Evolutionary conservation across 2,329 filamentous ascomycete species (phyloP), one percentile per base, ranked within the genome.

Genomic region (Clonostachys rosea): DNA sequence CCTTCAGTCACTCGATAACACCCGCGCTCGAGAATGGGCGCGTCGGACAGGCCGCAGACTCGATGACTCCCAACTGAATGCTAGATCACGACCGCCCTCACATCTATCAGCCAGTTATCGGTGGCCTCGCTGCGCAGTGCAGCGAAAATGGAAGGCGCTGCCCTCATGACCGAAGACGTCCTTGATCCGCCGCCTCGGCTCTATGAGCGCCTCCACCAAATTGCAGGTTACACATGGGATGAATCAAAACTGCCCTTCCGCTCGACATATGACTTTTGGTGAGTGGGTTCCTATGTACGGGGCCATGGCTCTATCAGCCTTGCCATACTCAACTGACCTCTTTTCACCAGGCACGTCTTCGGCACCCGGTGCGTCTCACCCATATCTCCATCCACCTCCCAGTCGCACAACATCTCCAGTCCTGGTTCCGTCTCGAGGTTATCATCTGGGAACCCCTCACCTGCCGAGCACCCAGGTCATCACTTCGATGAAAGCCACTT

Each of bases 211-310:
- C 74, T 91, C 54, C 76, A 80, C 52, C 85, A 89, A 62, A 76
- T 91, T 53, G 76, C 84, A 42, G 87, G 86, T 46, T 91, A 89
- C 62, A 81, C 78, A 7, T 91, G 87, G 87, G 86, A 91, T 64
- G 85, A 88, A 54, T 75, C 78, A 13, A 64, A 60, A 48, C 65
- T 66, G 24, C 79, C 80, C 11, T 71, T 78, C 47, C 82, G 84
- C 60, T 79, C 79, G 44, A 89, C 84, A 57, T 96, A 96, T 67
- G 90, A 95, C 64, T 91, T 91, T 71, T 97, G 91, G 90, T 83
- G 71, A 58, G 68, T 58, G 30, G 16, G 24, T 37, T 34, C 20
- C 42, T n/a, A 39, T n/a, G n/a, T 39, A 39, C 30, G 36, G 17
- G n/a, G 30, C 37, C 17, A 14, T 30, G 33, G 35, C 34, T 34